Base-by-base conservation (phyloP, 129 eudicot genomes). In the Artemisia argyi region DNA sequence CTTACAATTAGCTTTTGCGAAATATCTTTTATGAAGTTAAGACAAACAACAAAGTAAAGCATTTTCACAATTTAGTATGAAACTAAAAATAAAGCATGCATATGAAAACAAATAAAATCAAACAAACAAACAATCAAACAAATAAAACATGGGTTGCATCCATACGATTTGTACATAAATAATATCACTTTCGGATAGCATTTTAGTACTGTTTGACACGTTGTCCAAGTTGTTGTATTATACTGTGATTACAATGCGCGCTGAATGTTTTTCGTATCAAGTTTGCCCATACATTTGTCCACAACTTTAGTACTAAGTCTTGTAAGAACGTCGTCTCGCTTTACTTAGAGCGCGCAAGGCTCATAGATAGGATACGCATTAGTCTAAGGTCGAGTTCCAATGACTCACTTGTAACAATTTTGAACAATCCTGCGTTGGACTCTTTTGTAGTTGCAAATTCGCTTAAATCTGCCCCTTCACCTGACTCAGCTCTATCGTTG, bases 381-480 rank as follows among this genome's bases (percentile, higher is more conserved):
- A 44, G 72, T 67, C 86, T 94, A 7, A 79, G 93, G 1, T 84
- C 93, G 0, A 71, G 65, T 46, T 72, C 85, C 1, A 53, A 20
- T 1, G 82, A 87, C n/a, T 82, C 88, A 3, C 85, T 90, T 60
- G 57, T 79, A 24, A 53, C 83, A 1, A 46, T 90, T 30, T 67
- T 94, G 48, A 81, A 75, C 12, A 78, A 83, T 81, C 96, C 86
- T 14, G 78, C 84, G 46, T 65, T 90, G 18, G 97, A 94, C 84
- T 88, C 96, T 14, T 94, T 90, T 81, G 97, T 94, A 3, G 88
- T 94, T 24, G 66, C 92, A 20, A 90, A 88, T 83, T 91, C 93
- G 0, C 84, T 90, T 0, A 77, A 81, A 8, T 84, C 97, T 2
- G 91, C 98, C 55, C 97, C 97, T 16, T 88, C 97, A 3, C 96